Evolutionary conservation across 2,329 filamentous ascomycete species (phyloP).

Genomic region (Cylindrodendrum hubeiense): DNA sequence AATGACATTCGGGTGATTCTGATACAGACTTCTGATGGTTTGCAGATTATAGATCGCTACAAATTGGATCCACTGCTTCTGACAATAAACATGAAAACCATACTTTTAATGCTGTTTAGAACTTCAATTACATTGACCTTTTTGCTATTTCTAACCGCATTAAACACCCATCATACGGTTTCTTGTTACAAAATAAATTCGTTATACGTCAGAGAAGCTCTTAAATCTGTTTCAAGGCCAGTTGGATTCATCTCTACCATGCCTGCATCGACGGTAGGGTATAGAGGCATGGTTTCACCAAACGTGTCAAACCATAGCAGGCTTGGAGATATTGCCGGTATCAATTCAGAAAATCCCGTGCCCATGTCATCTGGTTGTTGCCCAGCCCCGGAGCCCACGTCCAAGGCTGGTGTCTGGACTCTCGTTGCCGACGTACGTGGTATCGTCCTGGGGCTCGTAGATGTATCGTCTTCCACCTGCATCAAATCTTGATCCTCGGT

Average conservation of each 20-base stretch:
- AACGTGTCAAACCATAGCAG: constrained; percentile 44
- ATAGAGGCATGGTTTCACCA: constrained; percentile 42
- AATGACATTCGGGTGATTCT: too few relatives aligned
- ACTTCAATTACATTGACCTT: too few relatives aligned
- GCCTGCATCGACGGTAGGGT: constrained; percentile 41
- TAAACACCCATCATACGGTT: too few relatives aligned
- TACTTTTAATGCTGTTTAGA: too few relatives aligned
- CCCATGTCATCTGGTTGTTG: constrained; percentile 28
- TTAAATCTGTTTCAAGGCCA: background rate
- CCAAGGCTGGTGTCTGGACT: constrained; percentile 5
- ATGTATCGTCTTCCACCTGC: background rate
- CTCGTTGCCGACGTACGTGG: background rate
- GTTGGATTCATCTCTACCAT: constrained; percentile 27
- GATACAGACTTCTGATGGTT: too few relatives aligned
- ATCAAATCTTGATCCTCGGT: background rate
- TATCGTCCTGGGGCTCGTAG: constrained; percentile 14
- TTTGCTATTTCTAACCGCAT: too few relatives aligned
- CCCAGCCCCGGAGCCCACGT: background rate
- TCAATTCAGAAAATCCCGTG: constrained; percentile 28
- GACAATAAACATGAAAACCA: too few relatives aligned
- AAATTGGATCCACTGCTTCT: too few relatives aligned
- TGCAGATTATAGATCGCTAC: too few relatives aligned
- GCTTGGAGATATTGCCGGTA: constrained; percentile 41
- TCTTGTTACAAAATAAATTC: constrained; percentile 10
- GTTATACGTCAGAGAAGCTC: constrained; percentile 17